A percentile compares a stretch with the other conserved stretches of the same genome.
Evolutionary conservation across 2,329 filamentous ascomycete species (phyloP).

Genomic region (Beauveria bassiana): DNA sequence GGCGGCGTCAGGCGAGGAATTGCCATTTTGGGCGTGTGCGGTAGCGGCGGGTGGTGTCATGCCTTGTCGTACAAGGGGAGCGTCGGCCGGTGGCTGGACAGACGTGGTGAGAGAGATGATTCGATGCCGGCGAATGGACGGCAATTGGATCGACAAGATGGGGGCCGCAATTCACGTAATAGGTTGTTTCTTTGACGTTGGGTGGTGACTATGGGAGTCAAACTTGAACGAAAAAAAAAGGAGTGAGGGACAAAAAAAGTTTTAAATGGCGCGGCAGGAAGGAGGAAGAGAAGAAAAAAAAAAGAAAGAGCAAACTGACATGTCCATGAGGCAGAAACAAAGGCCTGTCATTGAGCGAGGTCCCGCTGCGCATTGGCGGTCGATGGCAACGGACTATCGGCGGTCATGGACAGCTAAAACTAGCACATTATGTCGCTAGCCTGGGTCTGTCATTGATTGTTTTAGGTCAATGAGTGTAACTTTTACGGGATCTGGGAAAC

Average conservation of each 20-base stretch:
- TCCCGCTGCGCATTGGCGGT: background rate
- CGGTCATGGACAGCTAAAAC: background rate
- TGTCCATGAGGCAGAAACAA: background rate
- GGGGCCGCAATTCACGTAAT: background rate
- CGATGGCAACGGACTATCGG: conserved; percentile 4
- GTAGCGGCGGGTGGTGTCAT: conserved; percentile 9
- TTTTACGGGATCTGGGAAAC: too few relatives aligned
- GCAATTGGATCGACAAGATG: background rate
- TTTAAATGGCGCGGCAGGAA: background rate
- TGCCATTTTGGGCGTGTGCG: conserved; percentile 6
- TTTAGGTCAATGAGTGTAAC: too few relatives aligned
- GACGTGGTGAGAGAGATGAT: too few relatives aligned
- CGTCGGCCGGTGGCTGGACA: too few relatives aligned
- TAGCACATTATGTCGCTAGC: background rate
- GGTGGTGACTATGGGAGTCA: background rate
- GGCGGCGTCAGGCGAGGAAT: background rate
- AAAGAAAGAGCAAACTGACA: background rate
- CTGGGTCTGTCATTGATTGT: background rate
- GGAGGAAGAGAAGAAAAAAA: background rate
- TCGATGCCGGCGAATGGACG: background rate
- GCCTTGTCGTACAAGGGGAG: background rate
- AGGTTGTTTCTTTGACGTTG: background rate
- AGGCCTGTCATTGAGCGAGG: conserved; percentile 8
- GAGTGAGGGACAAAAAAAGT: background rate
- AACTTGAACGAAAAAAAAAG: background rate